Evolutionary conservation across 2,329 filamentous ascomycete genomes (phyloP).

Genomic region (Cladosporium halotolerans): DNA sequence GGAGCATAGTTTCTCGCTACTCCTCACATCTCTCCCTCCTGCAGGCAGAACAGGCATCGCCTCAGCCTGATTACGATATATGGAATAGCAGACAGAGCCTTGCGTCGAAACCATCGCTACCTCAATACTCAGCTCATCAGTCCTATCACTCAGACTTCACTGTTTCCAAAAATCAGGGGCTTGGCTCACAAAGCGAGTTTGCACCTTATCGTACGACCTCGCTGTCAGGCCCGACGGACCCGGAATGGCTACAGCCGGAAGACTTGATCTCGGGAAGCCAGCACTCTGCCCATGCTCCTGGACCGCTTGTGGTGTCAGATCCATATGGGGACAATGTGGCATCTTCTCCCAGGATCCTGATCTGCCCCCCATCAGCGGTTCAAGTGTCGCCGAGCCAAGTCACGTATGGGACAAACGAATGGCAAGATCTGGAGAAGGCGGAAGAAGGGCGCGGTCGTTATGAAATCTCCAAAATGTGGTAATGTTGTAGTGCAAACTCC

Average conservation of each 20-base stretch:
- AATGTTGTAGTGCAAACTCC: not conserved
- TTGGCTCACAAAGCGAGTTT: too few species aligned
- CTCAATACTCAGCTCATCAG: not conserved
- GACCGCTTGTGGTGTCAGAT: too few species aligned
- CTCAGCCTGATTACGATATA: conserved; percentile 1
- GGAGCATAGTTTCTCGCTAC: conserved; percentile 5
- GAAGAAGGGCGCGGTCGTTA: conserved; percentile 1
- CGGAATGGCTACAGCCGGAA: too few species aligned
- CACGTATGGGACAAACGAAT: conserved; percentile 1
- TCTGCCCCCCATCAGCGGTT: not conserved
- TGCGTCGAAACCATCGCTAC: not conserved
- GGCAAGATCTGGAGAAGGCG: conserved; percentile 6
- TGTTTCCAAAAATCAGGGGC: too few species aligned
- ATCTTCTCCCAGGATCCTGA: too few species aligned
- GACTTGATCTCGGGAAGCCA: too few species aligned
- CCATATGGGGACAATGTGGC: too few species aligned
- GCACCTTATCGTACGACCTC: too few species aligned
- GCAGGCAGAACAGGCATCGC: not conserved
- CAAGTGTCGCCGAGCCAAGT: not conserved
- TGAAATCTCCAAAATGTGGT: not conserved
- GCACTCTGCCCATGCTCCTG: too few species aligned
- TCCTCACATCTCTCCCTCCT: not conserved
- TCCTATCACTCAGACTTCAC: too few species aligned
- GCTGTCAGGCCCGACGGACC: too few species aligned
- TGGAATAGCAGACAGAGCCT: conserved; percentile 6